phyloP scores from a whole-genome alignment of 371 early-diverging fungal genomes.

The Rhizopus microsporus region DNA sequence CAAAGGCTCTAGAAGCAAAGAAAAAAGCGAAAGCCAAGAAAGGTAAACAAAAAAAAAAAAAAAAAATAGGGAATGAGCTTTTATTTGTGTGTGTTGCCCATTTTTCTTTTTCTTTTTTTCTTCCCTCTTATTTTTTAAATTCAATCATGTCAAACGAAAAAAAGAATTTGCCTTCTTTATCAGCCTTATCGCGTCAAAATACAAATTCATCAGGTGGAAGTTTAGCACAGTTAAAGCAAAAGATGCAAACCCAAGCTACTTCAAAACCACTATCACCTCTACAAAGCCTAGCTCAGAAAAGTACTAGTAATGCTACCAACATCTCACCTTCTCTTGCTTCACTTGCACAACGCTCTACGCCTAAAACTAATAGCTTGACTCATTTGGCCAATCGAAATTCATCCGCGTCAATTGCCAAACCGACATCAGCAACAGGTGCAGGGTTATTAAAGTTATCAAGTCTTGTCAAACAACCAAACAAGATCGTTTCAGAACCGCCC shows the following conservation, averaged over 20 bases:
- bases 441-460: neutral
- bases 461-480: neutral
- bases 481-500: neutral
- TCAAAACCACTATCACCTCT: conserved; percentile 20
- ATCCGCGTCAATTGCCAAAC: neutral
- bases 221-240: conserved; percentile 17
- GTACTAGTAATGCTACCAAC: conserved; percentile 11
- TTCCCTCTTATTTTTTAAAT: neutral
- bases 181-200: conserved; percentile 19
- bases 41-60: conserved; percentile 16
- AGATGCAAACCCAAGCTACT: conserved; percentile 19
- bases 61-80: neutral
- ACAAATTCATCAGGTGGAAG: neutral
- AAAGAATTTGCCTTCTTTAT: conserved; percentile 16
- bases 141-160: conserved; percentile 3
- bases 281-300: conserved; percentile 32
- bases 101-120: conserved; percentile 2
- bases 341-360: conserved; percentile 31
- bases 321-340: conserved; percentile 30
- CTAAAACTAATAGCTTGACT: conserved; percentile 16
- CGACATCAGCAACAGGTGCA: neutral
- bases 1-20: conserved; percentile 44
- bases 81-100: neutral
- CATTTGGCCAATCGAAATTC: conserved; percentile 22
- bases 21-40: conserved; percentile 36